Evolutionary conservation across 805 yeast species (phyloP), one percentile per base, ranked within the genome.

Genomic region (Zygosaccharomyces siamensis): DNA sequence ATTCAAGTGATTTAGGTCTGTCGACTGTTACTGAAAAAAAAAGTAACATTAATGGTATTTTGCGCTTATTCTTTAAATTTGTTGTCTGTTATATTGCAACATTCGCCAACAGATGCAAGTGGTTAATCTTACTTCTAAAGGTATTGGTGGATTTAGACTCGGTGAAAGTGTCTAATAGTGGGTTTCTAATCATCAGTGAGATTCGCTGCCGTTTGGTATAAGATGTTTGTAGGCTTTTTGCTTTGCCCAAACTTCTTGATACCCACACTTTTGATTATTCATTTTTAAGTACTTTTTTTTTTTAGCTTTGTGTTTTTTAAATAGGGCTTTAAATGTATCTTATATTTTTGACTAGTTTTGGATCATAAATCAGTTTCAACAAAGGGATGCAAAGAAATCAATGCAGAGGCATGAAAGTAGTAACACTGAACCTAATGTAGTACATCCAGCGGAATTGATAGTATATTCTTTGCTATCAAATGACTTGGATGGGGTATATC

Each of bases 31-130:
- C 68, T 23, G 70, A 67, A 40, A 63, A 67, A 40, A 63, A 73
- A 28, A 77, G 74, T 24, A 59, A 23, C 24, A 23, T 23, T 18
- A 18, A 18, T 18, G 20, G 98, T 59, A 70, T 73, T 5, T 71
- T 85, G 4, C 77, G 76, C 49, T 66, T 89, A 44, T 73, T 74
- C 45, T 71, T 84, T 47, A 64, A 75, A 3, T 89, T 88, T 72
- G 74, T 76, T 54, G 95, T 97, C 2, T 79, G 78, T 38, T 87
- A 84, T 60, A 75, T 89, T 12, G 69, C 20, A 18, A 18, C 20
- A 18, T 18, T 18, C 20, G 20, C 20, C 20, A 18, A 18, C 20
- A 18, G 20, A 3, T 18, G 20, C 20, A 18, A 18, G 68, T 77
- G 35, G 73, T 74, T 37, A 75, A 71, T 32, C 69, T 70, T 23